Evolutionary conservation across 257 asterid genomes (phyloP), one percentile per base, ranked within the genome.

Genomic region (Linderniella brevidens): DNA sequence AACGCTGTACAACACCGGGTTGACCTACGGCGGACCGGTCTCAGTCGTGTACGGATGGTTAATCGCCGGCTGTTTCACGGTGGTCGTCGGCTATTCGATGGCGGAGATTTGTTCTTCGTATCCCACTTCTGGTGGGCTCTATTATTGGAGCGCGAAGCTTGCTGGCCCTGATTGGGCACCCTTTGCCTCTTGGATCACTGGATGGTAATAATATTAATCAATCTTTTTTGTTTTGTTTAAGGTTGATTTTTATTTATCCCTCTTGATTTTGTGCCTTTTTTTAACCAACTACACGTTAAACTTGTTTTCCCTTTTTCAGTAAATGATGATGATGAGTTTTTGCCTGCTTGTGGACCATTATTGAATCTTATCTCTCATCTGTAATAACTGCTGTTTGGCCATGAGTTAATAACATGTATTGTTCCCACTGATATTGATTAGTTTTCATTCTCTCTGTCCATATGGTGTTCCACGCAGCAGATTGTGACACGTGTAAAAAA

Each of bases 131-230:
- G 98, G 98, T 17, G 95, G 98, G 5, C 95, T 88, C 49, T 88
- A 88, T 70, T 88, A 80, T 36, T 88, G 98, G 98, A 88, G 98
- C 46, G 98, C 98, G 3, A 88, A 52, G 69, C 98, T 88, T 57
- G 95, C 98, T 45, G 98, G 98, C 63, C 90, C 97, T 17, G 48
- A 16, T 18, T 88, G 97, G 97, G 97, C 97, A 1, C 95, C 98
- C 53, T 88, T 88, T 62, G 98, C 98, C 56, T 84, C 98, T 2
- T 88, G 98, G 98, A 65, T 79, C 53, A 88, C 98, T 58, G 95
- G 95, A 76, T 88, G 98, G 98, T 88, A 77, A 45, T 11, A 49
- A 13, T 15, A 1, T 3, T 25, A 3, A 25, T 25, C 32, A 25
- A 25, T 25, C 32, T 25, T 25, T 25, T 25, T 25, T 25, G 32